Percentiles rank a stretch among this genome's conserved stretches.
Conservation (phyloP, 2,329 filamentous ascomycete species). For the Aureobasidium sp. region DNA sequence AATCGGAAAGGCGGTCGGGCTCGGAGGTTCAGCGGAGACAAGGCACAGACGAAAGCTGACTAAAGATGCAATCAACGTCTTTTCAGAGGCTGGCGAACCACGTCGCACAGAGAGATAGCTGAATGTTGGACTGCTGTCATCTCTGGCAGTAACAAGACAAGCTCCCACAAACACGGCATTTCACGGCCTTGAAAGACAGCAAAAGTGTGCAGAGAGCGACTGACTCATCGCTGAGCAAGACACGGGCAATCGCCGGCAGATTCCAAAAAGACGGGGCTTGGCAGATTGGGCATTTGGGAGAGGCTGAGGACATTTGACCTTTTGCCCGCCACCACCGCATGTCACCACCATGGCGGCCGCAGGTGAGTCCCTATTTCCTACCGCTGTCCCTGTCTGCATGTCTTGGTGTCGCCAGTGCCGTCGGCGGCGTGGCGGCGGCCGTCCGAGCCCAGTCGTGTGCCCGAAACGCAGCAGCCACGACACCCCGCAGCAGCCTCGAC, state of each 20-base stretch:
- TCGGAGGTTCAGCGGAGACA: not conserved
- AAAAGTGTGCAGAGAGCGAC: not conserved
- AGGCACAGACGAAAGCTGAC: slow-evolving; percentile 2
- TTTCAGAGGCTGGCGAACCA: not conserved
- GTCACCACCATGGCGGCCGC: slow-evolving; percentile 11
- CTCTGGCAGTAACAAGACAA: not conserved
- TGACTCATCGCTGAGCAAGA: not conserved
- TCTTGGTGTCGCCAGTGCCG: not conserved
- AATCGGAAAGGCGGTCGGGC: not conserved
- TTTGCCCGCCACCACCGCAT: slow-evolving; percentile 6
- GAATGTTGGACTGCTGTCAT: not conserved
- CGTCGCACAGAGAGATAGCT: not conserved
- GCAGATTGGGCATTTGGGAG: not conserved
- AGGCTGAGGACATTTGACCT: slow-evolving; percentile 7
- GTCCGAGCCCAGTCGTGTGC: not conserved
- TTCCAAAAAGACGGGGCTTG: not conserved
- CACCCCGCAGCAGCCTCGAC: slow-evolving; percentile 1
- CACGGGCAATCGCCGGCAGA: not conserved
- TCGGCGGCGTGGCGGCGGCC: not conserved
- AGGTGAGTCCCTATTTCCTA: not conserved
- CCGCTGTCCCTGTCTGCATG: not conserved
- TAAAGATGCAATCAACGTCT: slow-evolving; percentile 10
- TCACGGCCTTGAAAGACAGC: not conserved
- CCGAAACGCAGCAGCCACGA: not conserved
- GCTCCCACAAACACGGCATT: not conserved